Conservation (phyloP, 495 filamentous ascomycete species). For the Penicillium paxilli region DNA sequence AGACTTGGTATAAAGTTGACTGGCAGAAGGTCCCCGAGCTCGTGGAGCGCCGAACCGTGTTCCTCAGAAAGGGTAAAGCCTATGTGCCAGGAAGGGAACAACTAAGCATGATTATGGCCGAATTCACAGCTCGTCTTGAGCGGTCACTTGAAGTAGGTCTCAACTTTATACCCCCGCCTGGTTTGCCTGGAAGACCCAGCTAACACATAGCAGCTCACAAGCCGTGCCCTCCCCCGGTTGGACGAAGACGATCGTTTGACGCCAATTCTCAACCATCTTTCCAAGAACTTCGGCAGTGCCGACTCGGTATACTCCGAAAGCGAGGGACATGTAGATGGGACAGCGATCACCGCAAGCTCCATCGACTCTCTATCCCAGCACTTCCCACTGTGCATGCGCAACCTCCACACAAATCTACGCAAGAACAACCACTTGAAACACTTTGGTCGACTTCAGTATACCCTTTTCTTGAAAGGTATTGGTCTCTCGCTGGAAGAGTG, state of each 20-base stretch:
- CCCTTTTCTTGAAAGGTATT: conserved; percentile 95
- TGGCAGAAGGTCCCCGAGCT: conserved; percentile 92
- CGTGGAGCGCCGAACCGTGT: conserved; percentile 74
- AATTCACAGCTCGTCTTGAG: conserved; percentile 78
- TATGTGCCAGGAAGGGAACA: conserved; percentile 90
- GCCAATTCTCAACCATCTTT: conserved; percentile 89
- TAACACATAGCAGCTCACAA: conserved; percentile 61
- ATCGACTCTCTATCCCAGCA: conserved; percentile 81
- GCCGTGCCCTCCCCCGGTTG: conserved; percentile 83
- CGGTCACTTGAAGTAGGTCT: conserved; percentile 71
- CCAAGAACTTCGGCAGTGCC: conserved; percentile 88
- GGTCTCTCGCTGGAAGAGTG: conserved; percentile 89
- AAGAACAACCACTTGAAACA: conserved; percentile 90
- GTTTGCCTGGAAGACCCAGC: not conserved
- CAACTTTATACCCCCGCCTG: not conserved
- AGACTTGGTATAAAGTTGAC: conserved; percentile 90
- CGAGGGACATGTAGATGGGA: conserved; percentile 59
- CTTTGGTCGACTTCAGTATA: conserved; percentile 92
- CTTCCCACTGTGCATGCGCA: conserved; percentile 94
- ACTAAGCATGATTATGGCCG: conserved; percentile 80
- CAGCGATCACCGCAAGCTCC: conserved; percentile 72
- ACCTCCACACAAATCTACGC: conserved; percentile 79
- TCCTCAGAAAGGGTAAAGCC: conserved; percentile 78
- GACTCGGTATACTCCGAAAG: conserved; percentile 72
- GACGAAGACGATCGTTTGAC: conserved; percentile 96